Evolutionary conservation across 331 rosid genomes (phyloP).

Genomic region (Quercus phellos): DNA sequence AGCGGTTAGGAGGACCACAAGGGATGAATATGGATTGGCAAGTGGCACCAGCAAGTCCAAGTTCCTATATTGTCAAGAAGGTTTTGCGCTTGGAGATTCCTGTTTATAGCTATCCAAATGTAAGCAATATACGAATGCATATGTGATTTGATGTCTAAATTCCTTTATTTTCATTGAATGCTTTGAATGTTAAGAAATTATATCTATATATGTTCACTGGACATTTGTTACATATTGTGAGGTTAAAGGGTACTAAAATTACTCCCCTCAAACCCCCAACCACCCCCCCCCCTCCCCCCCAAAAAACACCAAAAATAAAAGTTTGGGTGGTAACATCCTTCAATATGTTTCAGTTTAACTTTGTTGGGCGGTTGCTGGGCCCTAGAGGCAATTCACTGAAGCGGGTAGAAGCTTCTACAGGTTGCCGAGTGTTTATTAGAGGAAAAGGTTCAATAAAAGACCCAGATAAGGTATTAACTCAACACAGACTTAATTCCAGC

Average conservation of each 20-base stretch:
- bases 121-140: slow-evolving; percentile 29
- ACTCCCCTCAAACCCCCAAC: neutral
- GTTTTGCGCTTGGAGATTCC: slow-evolving; percentile 90
- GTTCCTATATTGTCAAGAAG: slow-evolving; percentile 72
- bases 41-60: slow-evolving; percentile 63
- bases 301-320: too few species aligned
- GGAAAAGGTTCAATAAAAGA: slow-evolving; percentile 95
- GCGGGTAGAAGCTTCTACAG: slow-evolving; percentile 91
- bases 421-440: slow-evolving; percentile 93
- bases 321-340: neutral
- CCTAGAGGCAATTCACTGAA: slow-evolving; percentile 94
- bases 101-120: slow-evolving; percentile 76
- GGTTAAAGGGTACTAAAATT: neutral
- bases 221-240: neutral
- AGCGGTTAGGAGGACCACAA: slow-evolving; percentile 61
- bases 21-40: slow-evolving; percentile 86
- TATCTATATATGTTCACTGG: neutral
- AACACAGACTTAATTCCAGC: neutral
- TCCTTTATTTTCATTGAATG: neutral
- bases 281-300: too few species aligned
- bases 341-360: slow-evolving; percentile 61
- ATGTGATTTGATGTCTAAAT: neutral
- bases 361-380: slow-evolving; percentile 94
- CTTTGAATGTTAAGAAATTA: neutral
- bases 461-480: slow-evolving; percentile 63